A percentile compares a stretch with the other conserved stretches of the same genome.
These are phyloP conservation scores for Picocystis sp. DNA, from an alignment of 163 green algal genomes.

Conservation along the genomic window DNA sequence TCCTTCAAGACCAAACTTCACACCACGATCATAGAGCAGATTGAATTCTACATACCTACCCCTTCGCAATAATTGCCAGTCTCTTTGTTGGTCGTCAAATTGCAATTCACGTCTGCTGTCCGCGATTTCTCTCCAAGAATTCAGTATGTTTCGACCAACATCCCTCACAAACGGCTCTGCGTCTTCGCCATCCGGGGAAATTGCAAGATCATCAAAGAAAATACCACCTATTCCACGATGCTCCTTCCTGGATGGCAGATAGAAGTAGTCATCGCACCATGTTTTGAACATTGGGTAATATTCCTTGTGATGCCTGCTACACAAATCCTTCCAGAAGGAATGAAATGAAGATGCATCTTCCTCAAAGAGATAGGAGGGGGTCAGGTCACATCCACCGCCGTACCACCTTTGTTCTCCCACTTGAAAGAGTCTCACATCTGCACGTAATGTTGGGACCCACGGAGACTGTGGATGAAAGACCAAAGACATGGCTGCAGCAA, in stretches of 20 bases:
- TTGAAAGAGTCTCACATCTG: slow-evolving; percentile 83
- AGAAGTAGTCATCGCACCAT: slow-evolving; percentile 94
- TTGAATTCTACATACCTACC: slow-evolving; percentile 92
- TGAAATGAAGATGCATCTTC: slow-evolving; percentile 66
- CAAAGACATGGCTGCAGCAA: slow-evolving; percentile 72
- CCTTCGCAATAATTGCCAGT: slow-evolving; percentile 78
- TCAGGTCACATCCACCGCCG: slow-evolving; percentile 53
- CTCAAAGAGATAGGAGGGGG: slow-evolving; percentile 72
- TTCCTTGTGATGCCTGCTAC: slow-evolving; percentile 21
- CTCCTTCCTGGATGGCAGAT: slow-evolving; percentile 80
- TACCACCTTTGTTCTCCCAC: slow-evolving; percentile 12
- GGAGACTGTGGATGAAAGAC: slow-evolving; percentile 83
- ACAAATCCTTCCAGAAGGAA: slow-evolving; percentile 50
- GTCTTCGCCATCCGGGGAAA: background rate
- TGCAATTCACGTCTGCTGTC: slow-evolving; percentile 14
- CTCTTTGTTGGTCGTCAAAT: slow-evolving; percentile 47
- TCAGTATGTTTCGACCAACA: slow-evolving; percentile 56
- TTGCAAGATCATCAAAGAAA: slow-evolving; percentile 93
- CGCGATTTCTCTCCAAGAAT: slow-evolving; percentile 55
- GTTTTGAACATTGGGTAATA: slow-evolving; percentile 62
- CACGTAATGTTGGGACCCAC: slow-evolving; percentile 78
- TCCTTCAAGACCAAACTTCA: slow-evolving; percentile 46
- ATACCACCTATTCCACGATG: slow-evolving; percentile 86
- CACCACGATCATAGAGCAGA: slow-evolving; percentile 84
- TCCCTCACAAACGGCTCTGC: slow-evolving; percentile 33